Evolutionary conservation across 2,329 filamentous ascomycete species (phyloP), one percentile per base, ranked within the genome.

Genomic region (Cladophialophora exuberans): DNA sequence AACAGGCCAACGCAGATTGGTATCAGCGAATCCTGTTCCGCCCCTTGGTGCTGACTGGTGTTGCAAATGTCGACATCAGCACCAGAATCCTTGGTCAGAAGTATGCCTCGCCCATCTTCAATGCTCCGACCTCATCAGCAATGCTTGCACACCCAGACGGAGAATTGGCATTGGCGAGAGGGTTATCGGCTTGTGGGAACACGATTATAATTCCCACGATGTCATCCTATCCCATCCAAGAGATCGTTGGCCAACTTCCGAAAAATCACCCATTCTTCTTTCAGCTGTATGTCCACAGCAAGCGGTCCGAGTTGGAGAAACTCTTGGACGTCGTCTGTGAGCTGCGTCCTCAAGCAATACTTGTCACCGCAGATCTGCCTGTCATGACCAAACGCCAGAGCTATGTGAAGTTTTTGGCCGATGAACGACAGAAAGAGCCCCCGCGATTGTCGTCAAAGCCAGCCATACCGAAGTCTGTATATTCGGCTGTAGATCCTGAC

Each of bases 221-320:
- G 46, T 23, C 20, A 23, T 50, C 46, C 9, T 50, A 41, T 38
- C 31, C 83, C 0, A 72, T 85, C 31, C 66, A 74, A 2, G 82
- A 85, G 51, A 79, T 87, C 25, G 70, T 75, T 23, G 68, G 66
- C 17, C 68, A 52, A 7, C 18, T 57, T 3, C 55, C 54, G 4
- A 17, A 31, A 20, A 26, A 38, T 22, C 53, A 62, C 49, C 62
- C 60, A 9, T 55, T 59, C 39, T 62, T 64, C 49, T 84, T 84
- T 64, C 83, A 86, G 65, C 73, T 87, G 4, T 87, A 86, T 62
- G 80, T 85, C 46, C 79, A 85, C 67, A 80, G 79, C 62, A 73
- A 83, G 57, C 73, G 81, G 0, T 52, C 65, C 6, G 79, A 81
- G 54, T 80, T 80, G 13, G 77, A 78, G 57, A 69, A 70, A 1